Evolutionary conservation across 225 moss, liverwort and hornwort species (phyloP).

Genomic region (Pseudisothecium myosuroides): DNA sequence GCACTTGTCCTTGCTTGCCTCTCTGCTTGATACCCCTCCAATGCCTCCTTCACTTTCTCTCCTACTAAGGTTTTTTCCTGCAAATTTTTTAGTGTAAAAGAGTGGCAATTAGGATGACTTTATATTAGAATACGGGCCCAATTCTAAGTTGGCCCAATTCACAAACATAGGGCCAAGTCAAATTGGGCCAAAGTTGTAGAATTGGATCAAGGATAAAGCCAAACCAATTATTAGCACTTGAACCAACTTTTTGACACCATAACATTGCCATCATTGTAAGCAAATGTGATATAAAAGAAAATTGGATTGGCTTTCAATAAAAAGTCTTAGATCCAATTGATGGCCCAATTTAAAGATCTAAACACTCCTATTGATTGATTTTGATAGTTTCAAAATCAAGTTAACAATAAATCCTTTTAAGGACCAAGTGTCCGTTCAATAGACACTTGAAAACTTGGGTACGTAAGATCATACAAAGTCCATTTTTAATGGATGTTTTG

Average conservation of each 20-base stretch:
- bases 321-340: fast-evolving
- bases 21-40: background rate
- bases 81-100: background rate
- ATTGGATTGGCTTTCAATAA: background rate
- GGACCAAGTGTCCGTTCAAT: too few relatives aligned
- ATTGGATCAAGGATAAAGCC: background rate
- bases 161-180: background rate
- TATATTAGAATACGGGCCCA: fast-evolving
- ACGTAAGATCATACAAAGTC: background rate
- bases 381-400: background rate
- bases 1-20: fast-evolving
- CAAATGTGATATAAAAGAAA: background rate
- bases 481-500: background rate
- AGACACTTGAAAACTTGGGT: too few relatives aligned
- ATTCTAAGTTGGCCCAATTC: background rate
- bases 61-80: fast-evolving
- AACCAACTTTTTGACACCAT: background rate
- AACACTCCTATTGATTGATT: background rate
- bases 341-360: background rate
- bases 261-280: background rate
- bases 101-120: background rate
- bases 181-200: background rate
- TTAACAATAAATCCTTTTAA: background rate
- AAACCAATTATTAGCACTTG: background rate
- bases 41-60: background rate